Evolutionary conservation across 768 basidiomycete genomes (phyloP).

Genomic region (Leccinum ochraceum): DNA sequence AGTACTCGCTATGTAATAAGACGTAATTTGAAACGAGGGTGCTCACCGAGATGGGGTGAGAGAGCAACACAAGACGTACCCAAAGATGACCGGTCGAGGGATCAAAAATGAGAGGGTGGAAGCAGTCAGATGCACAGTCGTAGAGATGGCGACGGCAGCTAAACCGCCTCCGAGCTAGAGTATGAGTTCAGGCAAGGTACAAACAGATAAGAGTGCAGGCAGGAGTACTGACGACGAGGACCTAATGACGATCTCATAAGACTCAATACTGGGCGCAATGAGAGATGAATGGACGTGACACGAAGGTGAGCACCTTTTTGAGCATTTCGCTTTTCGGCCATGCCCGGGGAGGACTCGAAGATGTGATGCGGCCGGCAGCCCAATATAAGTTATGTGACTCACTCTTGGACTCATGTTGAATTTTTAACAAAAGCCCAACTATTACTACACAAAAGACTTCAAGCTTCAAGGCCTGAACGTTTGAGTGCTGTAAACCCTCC

Average conservation of each 20-base stretch:
- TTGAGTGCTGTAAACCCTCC: no score
- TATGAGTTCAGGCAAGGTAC: conserved; percentile 46
- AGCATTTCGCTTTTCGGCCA: conserved; percentile 66
- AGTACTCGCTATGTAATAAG: conserved; percentile 38
- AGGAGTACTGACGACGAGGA: conserved; percentile 68
- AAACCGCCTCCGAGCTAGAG: conserved; percentile 63
- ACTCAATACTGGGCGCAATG: conserved; percentile 44
- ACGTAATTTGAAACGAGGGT: neutral
- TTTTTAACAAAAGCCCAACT: no score
- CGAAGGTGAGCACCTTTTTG: conserved; percentile 51
- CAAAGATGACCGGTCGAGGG: conserved; percentile 67
- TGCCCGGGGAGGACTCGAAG: conserved; percentile 82
- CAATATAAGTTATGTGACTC: no score
- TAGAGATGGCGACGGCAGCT: conserved; percentile 77
- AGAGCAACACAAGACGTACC: conserved; percentile 45
- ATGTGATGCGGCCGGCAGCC: conserved; percentile 37
- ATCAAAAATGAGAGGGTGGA: conserved; percentile 1
- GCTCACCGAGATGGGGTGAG: neutral
- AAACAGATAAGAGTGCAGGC: conserved; percentile 48
- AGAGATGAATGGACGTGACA: neutral
- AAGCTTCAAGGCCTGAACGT: no score
- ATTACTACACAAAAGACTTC: no score
- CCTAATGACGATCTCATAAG: conserved; percentile 86
- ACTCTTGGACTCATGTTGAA: no score
- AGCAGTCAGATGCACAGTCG: conserved; percentile 35